Evolutionary conservation across 176 grass and related monocot genomes (phyloP).

Genomic region (Hsuehochloa calcarea): DNA sequence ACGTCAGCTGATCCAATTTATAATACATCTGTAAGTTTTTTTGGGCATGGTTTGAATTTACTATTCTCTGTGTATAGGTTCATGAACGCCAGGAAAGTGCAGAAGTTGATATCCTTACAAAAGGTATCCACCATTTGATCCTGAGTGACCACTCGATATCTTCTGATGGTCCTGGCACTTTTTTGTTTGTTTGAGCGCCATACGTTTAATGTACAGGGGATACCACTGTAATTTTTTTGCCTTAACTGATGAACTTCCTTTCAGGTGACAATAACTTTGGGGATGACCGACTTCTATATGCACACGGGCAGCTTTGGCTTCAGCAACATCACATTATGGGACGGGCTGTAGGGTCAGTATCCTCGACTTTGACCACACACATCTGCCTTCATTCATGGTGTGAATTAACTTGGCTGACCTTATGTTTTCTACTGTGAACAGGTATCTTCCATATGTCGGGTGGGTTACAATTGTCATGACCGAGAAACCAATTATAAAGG

Average conservation of each 20-base stretch:
- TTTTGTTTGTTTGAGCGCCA: background rate
- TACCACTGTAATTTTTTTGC: background rate
- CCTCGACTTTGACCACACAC: background rate
- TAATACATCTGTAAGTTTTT: background rate
- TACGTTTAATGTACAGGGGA: background rate
- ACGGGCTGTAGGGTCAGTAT: slow-evolving; percentile 68
- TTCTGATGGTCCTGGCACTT: background rate
- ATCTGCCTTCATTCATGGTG: background rate
- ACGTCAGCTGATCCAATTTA: background rate
- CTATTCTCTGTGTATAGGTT: slow-evolving; percentile 46
- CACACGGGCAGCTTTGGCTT: slow-evolving; percentile 91
- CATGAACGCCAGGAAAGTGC: slow-evolving; percentile 56
- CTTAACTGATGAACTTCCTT: background rate
- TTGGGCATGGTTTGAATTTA: slow-evolving; percentile 10
- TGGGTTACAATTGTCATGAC: slow-evolving; percentile 88
- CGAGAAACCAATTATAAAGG: slow-evolving; percentile 81
- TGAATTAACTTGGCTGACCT: background rate
- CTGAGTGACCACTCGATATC: no score
- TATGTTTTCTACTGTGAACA: slow-evolving; percentile 28
- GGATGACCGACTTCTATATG: slow-evolving; percentile 74
- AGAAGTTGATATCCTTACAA: slow-evolving; percentile 75
- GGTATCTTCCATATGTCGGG: slow-evolving; percentile 73
- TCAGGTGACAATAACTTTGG: slow-evolving; percentile 84
- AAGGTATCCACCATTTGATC: slow-evolving; percentile 44
- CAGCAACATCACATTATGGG: slow-evolving; percentile 85